A percentile compares a stretch with the other conserved stretches of the same genome.
Evolutionary conservation across 2,329 filamentous ascomycete species (phyloP).

Genomic region (Podosphaera fusca): DNA sequence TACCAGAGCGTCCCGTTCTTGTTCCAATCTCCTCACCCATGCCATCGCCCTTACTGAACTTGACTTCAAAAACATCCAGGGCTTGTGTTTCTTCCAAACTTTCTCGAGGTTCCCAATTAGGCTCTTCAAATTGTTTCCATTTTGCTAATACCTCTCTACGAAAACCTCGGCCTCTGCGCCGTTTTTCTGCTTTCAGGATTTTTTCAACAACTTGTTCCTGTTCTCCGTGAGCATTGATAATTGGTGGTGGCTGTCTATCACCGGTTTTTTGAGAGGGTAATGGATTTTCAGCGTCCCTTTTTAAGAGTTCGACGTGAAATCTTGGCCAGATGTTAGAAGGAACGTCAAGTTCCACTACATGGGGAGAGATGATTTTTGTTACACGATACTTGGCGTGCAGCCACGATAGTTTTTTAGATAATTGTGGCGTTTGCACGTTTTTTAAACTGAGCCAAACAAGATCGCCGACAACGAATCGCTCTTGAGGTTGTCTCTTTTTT

Average conservation of each 20-base stretch:
- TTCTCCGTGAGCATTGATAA: neutral
- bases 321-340: neutral
- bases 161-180: neutral
- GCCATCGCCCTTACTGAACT: neutral
- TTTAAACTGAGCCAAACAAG: neutral
- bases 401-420: neutral
- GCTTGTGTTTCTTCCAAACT: neutral
- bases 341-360: too few species aligned
- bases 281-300: neutral
- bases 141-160: neutral
- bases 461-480: neutral
- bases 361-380: neutral
- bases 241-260: neutral
- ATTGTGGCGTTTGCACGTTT: neutral
- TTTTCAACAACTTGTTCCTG: neutral
- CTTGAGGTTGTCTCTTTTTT: neutral
- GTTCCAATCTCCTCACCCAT: neutral
- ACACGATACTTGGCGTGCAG: neutral
- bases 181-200: neutral
- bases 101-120: neutral
- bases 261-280: too few species aligned
- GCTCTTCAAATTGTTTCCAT: neutral
- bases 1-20: too few species aligned
- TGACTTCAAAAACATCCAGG: neutral
- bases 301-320: neutral